phyloP scores from a whole-genome alignment of 1,284 basidiomycete species.

The Paramarasmius palmivorus region DNA sequence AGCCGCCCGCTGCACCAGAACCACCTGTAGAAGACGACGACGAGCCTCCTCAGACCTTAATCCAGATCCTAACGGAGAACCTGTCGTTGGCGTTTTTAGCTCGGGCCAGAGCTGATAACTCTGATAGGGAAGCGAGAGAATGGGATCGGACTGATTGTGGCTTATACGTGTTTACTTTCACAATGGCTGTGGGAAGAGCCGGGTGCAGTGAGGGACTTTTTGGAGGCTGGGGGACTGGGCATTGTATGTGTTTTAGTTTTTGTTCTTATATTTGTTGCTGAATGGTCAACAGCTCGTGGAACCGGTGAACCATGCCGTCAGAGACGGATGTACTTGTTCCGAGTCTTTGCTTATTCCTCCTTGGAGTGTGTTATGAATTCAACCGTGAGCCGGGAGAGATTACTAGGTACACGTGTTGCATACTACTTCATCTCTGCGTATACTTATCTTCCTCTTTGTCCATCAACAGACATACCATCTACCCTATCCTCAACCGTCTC shows the following conservation, averaged over 20 bases:
- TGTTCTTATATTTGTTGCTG: conserved; percentile 7
- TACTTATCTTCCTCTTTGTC: neutral
- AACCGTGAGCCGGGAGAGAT: conserved; percentile 92
- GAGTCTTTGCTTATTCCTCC: conserved; percentile 88
- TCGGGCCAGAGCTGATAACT: conserved; percentile 68
- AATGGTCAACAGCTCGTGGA: conserved; percentile 75
- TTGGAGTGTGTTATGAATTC: conserved; percentile 94
- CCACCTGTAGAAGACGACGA: conserved; percentile 55
- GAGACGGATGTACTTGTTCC: conserved; percentile 89
- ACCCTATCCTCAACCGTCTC: conserved; percentile 84
- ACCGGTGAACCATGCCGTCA: conserved; percentile 87
- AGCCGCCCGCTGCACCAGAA: conserved; percentile 28
- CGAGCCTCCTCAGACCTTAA: conserved; percentile 64
- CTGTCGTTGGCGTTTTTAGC: conserved; percentile 70
- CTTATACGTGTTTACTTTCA: conserved; percentile 80
- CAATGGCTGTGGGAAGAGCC: conserved; percentile 99
- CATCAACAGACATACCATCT: conserved; percentile 68
- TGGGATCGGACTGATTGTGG: conserved; percentile 91
- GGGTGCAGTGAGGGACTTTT: conserved; percentile 83
- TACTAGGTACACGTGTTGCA: conserved; percentile 63
- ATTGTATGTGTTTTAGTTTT: conserved; percentile 60
- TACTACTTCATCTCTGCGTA: neutral
- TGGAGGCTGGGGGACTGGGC: conserved; percentile 88
- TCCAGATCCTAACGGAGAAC: conserved; percentile 75
- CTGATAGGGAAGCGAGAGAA: conserved; percentile 66